Base-by-base conservation (phyloP, 176 grass and related monocot species). In the Tillandsia leiboldiana region DNA sequence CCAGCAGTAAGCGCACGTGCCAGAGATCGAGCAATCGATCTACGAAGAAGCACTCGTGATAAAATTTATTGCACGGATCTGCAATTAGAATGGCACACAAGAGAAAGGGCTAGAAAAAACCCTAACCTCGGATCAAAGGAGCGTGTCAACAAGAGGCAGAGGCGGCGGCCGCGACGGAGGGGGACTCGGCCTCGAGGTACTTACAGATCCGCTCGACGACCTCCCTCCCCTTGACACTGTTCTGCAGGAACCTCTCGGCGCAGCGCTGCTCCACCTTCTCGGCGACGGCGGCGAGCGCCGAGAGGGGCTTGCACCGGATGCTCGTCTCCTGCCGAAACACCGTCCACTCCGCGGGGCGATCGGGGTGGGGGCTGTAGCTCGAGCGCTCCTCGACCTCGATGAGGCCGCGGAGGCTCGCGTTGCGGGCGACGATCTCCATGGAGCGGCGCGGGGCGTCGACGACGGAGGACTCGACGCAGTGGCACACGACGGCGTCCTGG, bases 201-300 rank as follows among this genome's bases (percentile, higher is more conserved):
- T 83, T 77, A 82, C 86, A 92, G 78, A 90, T 97, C 81, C 81
- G 83, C 81, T 97, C 93, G 62, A 97, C 84, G 78, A 97, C 89
- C 50, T 92, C 93, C 70, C 89, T 83, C 51, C 93, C 93, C 76
- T 87, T 97, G 73, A 69, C 82, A 64, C 82, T 87, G 63, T 96
- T 96, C 79, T 96, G 86, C 58, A 85, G 70, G 62, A 97, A 97
- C 61, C 73, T 83, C 61, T 97, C 89, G 27, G 93, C 86, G 78
- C 86, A 97, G 0, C 86, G 86, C 27, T 79, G 77, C 84, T 97
- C 89, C 12, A 97, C 87, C 67, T 84, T 91, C 86, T 92, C 93
- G 9, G 93, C 93, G 59, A 89, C 79, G 75, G 86, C 84, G 12
- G 93, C 88, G 26, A 96, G 79, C 17, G 84, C 89, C 1, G 88